Evolutionary conservation across 1,284 basidiomycete genomes (phyloP).

Genomic region (Cystobasidiaceae sp.): DNA sequence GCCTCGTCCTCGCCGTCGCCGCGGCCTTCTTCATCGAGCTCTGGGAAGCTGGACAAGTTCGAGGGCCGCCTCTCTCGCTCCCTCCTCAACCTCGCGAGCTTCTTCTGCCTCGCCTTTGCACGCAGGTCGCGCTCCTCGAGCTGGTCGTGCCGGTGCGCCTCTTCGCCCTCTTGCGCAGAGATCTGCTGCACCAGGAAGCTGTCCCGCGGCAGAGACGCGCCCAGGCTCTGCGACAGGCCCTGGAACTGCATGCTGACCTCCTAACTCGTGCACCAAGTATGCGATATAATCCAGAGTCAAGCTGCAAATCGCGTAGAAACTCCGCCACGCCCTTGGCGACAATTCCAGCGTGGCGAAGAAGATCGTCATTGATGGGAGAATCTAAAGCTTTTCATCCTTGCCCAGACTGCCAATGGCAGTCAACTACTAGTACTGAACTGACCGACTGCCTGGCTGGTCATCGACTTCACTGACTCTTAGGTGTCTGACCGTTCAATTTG

Average conservation of each 20-base stretch:
- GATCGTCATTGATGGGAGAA: no score
- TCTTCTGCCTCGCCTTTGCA: background rate
- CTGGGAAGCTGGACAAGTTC: background rate
- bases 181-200: slow-evolving; percentile 14
- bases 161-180: slow-evolving; percentile 9
- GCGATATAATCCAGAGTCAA: no score
- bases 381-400: no score
- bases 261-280: no score
- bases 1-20: slow-evolving; percentile 14
- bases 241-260: slow-evolving; percentile 31
- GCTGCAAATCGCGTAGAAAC: no score
- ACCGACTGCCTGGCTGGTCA: no score
- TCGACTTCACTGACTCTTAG: no score
- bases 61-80: background rate
- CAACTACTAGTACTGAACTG: no score
- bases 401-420: no score
- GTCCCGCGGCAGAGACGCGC: slow-evolving; percentile 12
- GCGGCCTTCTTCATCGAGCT: slow-evolving; percentile 10
- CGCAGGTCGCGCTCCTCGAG: slow-evolving; percentile 20
- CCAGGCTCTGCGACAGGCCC: slow-evolving; percentile 8
- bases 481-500: no score
- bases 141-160: background rate
- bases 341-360: no score
- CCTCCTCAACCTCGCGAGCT: background rate
- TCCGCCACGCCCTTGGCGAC: no score